Conservation (phyloP, 2,329 filamentous ascomycete species). For the Aquanectria penicillioides region DNA sequence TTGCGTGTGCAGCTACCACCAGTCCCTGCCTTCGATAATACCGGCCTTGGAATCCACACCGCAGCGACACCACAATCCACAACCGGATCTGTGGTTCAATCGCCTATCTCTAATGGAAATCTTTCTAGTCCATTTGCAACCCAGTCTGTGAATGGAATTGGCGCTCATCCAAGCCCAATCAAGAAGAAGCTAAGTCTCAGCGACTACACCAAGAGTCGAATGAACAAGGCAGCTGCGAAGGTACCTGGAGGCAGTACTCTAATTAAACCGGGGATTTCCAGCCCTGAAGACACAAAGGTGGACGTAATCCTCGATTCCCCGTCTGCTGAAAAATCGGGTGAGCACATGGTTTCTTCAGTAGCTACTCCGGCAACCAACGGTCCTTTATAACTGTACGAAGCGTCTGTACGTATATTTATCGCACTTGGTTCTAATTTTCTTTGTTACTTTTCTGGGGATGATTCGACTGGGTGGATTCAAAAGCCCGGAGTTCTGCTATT, state of each 20-base stretch:
- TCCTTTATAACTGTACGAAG: conserved; percentile 38
- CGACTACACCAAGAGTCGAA: conserved; percentile 70
- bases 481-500: conserved; percentile 45
- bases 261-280: conserved; percentile 48
- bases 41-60: conserved; percentile 46
- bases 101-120: conserved; percentile 57
- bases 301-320: conserved; percentile 47
- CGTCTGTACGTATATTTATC: conserved; percentile 39
- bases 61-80: conserved; percentile 60
- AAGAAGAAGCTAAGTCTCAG: conserved; percentile 76
- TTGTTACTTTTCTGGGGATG: conserved; percentile 35
- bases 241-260: conserved; percentile 40
- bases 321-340: conserved; percentile 42
- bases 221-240: conserved; percentile 62
- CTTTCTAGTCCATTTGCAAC: conserved; percentile 56
- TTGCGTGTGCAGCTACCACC: conserved; percentile 67
- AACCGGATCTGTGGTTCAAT: conserved; percentile 55
- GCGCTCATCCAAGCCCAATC: conserved; percentile 65
- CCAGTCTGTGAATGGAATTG: conserved; percentile 54
- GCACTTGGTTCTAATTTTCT: conserved; percentile 28
- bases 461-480: conserved; percentile 36
- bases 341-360: conserved; percentile 33
- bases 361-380: conserved; percentile 42
- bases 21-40: conserved; percentile 59
- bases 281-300: conserved; percentile 50